Conservation (phyloP, 768 basidiomycete genomes). For the Suillus brevipes region DNA sequence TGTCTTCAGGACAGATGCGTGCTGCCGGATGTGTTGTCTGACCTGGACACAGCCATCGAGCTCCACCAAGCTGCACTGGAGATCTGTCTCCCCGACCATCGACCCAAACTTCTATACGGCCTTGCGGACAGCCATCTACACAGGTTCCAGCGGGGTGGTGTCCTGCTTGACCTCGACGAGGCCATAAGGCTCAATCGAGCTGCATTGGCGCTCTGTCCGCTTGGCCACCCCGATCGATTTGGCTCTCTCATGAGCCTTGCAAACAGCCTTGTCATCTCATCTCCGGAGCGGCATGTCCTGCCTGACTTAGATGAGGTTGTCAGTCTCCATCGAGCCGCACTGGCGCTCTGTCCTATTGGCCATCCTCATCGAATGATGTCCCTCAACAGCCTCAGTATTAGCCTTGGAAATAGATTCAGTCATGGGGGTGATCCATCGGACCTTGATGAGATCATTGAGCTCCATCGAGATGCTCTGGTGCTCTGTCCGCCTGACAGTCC, state of each 20-base stretch:
- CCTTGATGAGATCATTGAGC: slow-evolving; percentile 22
- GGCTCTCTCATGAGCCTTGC: slow-evolving; percentile 18
- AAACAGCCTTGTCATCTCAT: slow-evolving; percentile 16
- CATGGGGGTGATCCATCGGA: slow-evolving; percentile 23
- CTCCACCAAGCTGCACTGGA: slow-evolving; percentile 7
- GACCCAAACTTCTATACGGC: slow-evolving; percentile 9
- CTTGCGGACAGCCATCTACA: slow-evolving; percentile 14
- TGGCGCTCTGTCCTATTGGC: slow-evolving; percentile 19
- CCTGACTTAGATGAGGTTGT: slow-evolving; percentile 29
- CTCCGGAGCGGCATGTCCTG: slow-evolving; percentile 18
- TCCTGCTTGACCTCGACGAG: slow-evolving; percentile 17
- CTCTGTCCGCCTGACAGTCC: slow-evolving; percentile 7
- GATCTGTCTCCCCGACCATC: slow-evolving; percentile 13
- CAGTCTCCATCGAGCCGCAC: slow-evolving; percentile 20
- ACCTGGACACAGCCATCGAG: slow-evolving; percentile 14
- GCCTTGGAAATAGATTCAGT: slow-evolving; percentile 22
- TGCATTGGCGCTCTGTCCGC: slow-evolving; percentile 22
- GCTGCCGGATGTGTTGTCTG: slow-evolving; percentile 8
- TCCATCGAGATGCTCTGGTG: slow-evolving; percentile 16
- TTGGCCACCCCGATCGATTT: slow-evolving; percentile 16
- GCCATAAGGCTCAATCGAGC: slow-evolving; percentile 17
- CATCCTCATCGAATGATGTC: slow-evolving; percentile 17
- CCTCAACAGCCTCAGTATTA: slow-evolving; percentile 18
- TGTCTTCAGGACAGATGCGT: slow-evolving; percentile 12
- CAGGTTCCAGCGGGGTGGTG: slow-evolving; percentile 9